phyloP scores from a whole-genome alignment of 257 asterid genomes.

The Perilla frutescens region DNA sequence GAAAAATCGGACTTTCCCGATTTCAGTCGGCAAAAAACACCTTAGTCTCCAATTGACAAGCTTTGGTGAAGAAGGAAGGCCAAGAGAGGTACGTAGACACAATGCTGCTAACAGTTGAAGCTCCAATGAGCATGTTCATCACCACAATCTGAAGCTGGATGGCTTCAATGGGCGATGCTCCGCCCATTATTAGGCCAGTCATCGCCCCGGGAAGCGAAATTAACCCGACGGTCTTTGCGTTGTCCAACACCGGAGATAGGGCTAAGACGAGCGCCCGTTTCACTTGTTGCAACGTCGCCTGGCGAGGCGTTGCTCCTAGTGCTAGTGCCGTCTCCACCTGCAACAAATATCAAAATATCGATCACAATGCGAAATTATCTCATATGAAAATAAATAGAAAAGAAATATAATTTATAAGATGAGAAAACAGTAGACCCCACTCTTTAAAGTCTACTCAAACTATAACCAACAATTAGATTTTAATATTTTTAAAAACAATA shows the following conservation, averaged over 20 bases:
- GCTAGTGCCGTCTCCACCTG: conserved; percentile 96
- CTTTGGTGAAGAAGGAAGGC: conserved; percentile 93
- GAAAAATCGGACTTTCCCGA: not conserved
- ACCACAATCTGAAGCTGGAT: conserved; percentile 87
- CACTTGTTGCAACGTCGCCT: conserved; percentile 88
- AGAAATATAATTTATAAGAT: too few relatives aligned
- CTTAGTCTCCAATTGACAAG: conserved; percentile 71
- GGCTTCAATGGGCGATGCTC: conserved; percentile 92
- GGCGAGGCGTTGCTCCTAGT: conserved; percentile 93
- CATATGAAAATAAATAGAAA: too few relatives aligned
- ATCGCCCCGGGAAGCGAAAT: conserved; percentile 96
- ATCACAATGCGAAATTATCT: not conserved
- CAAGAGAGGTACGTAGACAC: conserved; percentile 81
- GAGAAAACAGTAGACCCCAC: too few relatives aligned
- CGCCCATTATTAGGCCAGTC: conserved; percentile 99
- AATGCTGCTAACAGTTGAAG: conserved; percentile 85
- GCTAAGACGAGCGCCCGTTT: conserved; percentile 81
- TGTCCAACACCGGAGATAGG: conserved; percentile 87
- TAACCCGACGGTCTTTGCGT: conserved; percentile 89
- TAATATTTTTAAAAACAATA: too few relatives aligned
- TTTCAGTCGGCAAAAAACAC: conserved; percentile 70
- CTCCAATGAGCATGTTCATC: conserved; percentile 92
- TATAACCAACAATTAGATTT: too few relatives aligned
- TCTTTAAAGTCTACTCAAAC: too few relatives aligned
- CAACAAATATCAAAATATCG: not conserved